Conservation (phyloP, 192 early-diverging fungal genomes). For the Glomus cerebriforme region DNA sequence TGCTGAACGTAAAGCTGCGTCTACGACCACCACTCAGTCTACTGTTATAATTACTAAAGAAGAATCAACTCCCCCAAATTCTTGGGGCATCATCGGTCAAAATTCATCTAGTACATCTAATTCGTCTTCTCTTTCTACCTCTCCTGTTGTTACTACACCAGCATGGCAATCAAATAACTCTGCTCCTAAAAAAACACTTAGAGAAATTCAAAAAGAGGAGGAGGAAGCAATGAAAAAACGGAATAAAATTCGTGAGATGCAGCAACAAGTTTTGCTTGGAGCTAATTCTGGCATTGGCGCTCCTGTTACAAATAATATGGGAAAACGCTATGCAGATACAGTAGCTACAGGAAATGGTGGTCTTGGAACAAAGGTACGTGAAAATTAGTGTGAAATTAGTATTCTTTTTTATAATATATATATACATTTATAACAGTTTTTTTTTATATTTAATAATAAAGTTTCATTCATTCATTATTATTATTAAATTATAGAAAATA, state of each 20-base stretch:
- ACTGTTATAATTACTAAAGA: constrained; percentile 11
- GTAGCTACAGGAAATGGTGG: constrained; percentile 37
- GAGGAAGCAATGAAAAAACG: constrained; percentile 52
- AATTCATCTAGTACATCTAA: constrained; percentile 31
- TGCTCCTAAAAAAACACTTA: constrained; percentile 56
- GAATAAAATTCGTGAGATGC: constrained; percentile 40
- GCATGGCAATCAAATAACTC: constrained; percentile 39
- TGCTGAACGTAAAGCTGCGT: constrained; percentile 34
- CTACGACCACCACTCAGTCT: constrained; percentile 29
- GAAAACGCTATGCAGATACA: constrained; percentile 49
- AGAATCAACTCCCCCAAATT: constrained; percentile 24
- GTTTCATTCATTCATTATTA: neutral
- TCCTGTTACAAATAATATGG: constrained; percentile 29
- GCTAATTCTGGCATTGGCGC: constrained; percentile 33
- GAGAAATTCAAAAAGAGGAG: constrained; percentile 61
- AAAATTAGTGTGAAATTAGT: neutral
- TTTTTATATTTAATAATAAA: neutral
- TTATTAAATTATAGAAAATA: constrained; percentile 1
- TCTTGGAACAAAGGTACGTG: constrained; percentile 7
- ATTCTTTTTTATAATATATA: neutral
- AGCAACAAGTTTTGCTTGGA: constrained; percentile 32
- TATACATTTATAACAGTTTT: neutral
- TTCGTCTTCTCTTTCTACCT: constrained; percentile 30
- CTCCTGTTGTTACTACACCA: constrained; percentile 24
- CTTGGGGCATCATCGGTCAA: constrained; percentile 44